phyloP scores from a whole-genome alignment of 2,329 filamentous ascomycete genomes.

The Aspergillus sp. region DNA sequence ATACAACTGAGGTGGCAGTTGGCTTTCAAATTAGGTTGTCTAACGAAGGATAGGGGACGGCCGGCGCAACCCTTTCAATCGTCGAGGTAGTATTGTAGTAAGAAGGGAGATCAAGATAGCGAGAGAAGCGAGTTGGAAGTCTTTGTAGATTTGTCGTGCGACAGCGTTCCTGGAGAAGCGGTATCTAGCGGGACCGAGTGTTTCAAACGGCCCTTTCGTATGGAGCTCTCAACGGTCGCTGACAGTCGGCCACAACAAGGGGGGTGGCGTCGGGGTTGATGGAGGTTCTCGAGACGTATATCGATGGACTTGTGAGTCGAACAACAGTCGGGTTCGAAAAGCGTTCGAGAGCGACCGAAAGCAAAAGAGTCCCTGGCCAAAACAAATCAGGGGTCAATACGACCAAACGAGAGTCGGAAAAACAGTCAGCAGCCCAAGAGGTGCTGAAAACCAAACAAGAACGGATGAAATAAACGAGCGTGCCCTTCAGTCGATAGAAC shows the following conservation, averaged over 20 bases:
- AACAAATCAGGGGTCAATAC: conserved; percentile 7
- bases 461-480: conserved; percentile 14
- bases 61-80: conserved; percentile 37
- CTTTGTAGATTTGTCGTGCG: conserved; percentile 6
- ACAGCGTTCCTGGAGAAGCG: conserved; percentile 11
- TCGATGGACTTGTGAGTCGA: not conserved
- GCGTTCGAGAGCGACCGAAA: not conserved
- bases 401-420: conserved; percentile 2
- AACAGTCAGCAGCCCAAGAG: conserved; percentile 6
- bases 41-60: conserved; percentile 34
- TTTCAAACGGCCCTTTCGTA: conserved; percentile 23
- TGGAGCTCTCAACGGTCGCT: conserved; percentile 15
- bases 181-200: conserved; percentile 18
- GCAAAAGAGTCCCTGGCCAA: not conserved
- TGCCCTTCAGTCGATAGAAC: conserved; percentile 9
- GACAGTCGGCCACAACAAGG: conserved; percentile 4
- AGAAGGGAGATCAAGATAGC: conserved; percentile 1
- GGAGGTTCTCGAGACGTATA: not conserved
- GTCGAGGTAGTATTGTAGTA: not conserved
- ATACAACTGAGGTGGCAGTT: conserved; percentile 21
- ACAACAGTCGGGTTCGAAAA: not conserved
- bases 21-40: conserved; percentile 14
- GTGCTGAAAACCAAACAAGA: conserved; percentile 8
- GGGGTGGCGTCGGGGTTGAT: not conserved
- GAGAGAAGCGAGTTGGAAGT: conserved; percentile 6